Conservation (phyloP, 2,329 filamentous ascomycete species). For the Geosmithia putterillii region DNA sequence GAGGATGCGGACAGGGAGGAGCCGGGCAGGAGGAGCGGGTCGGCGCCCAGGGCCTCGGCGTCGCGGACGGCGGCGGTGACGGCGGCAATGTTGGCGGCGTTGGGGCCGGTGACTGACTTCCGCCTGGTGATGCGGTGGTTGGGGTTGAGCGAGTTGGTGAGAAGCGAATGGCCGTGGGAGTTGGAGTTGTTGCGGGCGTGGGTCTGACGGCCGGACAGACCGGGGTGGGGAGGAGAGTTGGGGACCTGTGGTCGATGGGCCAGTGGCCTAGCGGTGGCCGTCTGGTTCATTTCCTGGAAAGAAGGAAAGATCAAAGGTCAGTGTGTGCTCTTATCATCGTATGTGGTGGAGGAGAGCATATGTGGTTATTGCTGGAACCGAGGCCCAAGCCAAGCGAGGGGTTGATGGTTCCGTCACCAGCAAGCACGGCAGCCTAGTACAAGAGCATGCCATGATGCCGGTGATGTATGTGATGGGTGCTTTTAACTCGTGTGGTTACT, state of each 20-base stretch:
- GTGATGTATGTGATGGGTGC: no score
- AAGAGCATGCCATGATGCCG: no score
- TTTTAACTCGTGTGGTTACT: no score
- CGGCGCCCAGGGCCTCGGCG: conserved; percentile 37
- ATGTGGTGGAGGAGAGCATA: no score
- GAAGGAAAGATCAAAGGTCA: neutral
- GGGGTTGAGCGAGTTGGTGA: conserved; percentile 63
- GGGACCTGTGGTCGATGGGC: conserved; percentile 49
- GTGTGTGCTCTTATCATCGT: no score
- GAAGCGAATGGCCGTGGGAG: conserved; percentile 66
- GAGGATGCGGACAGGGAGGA: conserved; percentile 41
- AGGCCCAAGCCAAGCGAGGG: no score
- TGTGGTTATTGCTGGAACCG: no score
- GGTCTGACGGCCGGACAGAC: conserved; percentile 45
- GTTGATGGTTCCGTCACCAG: no score
- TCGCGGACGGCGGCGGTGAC: conserved; percentile 63
- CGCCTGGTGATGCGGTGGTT: conserved; percentile 80
- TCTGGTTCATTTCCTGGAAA: conserved; percentile 48
- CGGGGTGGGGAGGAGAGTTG: conserved; percentile 39
- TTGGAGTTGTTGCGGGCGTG: conserved; percentile 71
- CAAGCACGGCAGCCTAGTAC: no score
- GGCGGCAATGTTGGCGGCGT: conserved; percentile 59
- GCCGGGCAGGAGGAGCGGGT: conserved; percentile 40
- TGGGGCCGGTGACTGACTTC: conserved; percentile 79
- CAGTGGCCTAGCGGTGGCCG: conserved; percentile 55